Base-by-base conservation (phyloP, 257 asterid species). In the Solanum sitiens region DNA sequence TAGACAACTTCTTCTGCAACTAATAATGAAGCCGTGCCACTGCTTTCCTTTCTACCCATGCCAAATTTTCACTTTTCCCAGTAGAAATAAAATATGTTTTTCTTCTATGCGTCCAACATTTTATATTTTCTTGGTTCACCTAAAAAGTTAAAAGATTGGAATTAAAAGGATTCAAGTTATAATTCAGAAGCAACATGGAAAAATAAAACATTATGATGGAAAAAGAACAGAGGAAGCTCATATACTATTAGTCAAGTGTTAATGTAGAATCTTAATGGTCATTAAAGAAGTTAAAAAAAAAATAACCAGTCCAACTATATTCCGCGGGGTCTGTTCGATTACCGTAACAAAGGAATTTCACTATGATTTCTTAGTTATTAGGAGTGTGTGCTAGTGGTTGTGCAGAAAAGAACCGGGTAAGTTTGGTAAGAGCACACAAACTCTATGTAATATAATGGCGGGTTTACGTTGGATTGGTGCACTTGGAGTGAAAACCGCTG, bases 31-130 rank as follows among this genome's bases (percentile, higher is more conserved):
- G 30, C 30, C 1, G 30, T 27, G 30, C 1, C 30, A 27, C 30
- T 27, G 30, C 30, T 27, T 27, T 27, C 30, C 30, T 27, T 27
- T 27, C 30, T 27, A 27, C 30, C 56, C 84, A 11, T 42, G 9
- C 21, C 20, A 10, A 45, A 86, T 35, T 82, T 32, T 42, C 21
- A 72, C 33, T 86, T 89, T 86, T 47, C 95, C 99, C 97, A 91
- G 94, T 94, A 94, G 67, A 91, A 21, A 53, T 67, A 91, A 85
- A 96, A 95, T 88, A 92, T 94, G 93, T 95, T 94, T 87, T 94
- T 94, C 92, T 91, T 83, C 75, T 93, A 86, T 42, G 90, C 87
- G 84, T 93, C 94, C 77, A 95, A 92, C 98, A 95, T 94, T 84
- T 71, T 92, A 27, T 40, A 23, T 21, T 86, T n/a, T 83, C 53